phyloP scores from a whole-genome alignment of 495 filamentous ascomycete genomes.

The Trichoderma virens region DNA sequence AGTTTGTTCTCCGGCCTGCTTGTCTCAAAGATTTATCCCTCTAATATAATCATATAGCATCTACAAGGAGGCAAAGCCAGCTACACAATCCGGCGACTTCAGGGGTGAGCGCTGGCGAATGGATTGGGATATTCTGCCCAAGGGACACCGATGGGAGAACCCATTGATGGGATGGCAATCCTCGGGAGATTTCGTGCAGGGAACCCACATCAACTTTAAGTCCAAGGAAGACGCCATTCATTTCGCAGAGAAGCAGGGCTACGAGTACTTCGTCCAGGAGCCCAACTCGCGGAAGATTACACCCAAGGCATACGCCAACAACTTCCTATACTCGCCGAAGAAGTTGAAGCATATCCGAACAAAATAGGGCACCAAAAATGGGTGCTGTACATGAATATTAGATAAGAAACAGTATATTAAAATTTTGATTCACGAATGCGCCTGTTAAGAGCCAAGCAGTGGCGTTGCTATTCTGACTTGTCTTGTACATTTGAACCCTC shows the following conservation, averaged over 20 bases:
- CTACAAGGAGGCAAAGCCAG: slow-evolving; percentile 80
- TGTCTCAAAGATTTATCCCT: not conserved
- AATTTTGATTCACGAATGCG: not conserved
- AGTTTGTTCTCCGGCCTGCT: slow-evolving; percentile 12
- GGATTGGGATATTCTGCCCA: slow-evolving; percentile 92
- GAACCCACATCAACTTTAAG: slow-evolving; percentile 82
- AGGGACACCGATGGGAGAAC: slow-evolving; percentile 95
- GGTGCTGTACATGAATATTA: slow-evolving; percentile 13
- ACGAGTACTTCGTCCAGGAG: slow-evolving; percentile 98
- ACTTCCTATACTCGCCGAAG: slow-evolving; percentile 76
- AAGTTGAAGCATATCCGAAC: slow-evolving; percentile 90
- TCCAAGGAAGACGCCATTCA: slow-evolving; percentile 88
- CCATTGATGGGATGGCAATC: slow-evolving; percentile 98
- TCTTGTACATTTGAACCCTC: no score
- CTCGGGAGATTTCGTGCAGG: slow-evolving; percentile 87
- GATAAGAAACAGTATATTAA: not conserved
- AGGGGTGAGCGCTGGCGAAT: slow-evolving; percentile 83
- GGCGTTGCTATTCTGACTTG: no score
- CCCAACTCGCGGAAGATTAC: slow-evolving; percentile 78
- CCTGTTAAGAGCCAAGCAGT: not conserved
- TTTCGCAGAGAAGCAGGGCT: slow-evolving; percentile 97
- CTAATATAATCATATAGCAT: slow-evolving; percentile 50
- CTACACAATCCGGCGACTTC: slow-evolving; percentile 87
- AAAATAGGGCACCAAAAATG: slow-evolving; percentile 49
- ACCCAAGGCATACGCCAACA: slow-evolving; percentile 94